Evolutionary conservation across 2,329 filamentous ascomycete species (phyloP).

Genomic region (Colletotrichum sp.): DNA sequence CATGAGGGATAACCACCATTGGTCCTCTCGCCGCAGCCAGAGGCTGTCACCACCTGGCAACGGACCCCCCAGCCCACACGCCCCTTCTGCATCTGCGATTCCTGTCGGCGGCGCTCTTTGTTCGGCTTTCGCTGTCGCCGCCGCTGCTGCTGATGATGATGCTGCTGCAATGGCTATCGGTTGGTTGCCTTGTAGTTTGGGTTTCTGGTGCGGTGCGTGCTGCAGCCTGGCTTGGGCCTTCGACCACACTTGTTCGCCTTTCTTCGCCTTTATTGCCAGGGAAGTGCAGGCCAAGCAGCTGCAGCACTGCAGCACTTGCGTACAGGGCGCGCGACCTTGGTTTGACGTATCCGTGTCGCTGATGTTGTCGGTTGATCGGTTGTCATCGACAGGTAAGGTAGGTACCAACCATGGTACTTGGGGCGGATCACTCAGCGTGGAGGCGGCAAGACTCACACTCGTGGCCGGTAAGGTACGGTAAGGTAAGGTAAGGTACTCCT

Average conservation of each 20-base stretch:
- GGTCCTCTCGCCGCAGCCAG: neutral
- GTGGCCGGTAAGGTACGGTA: neutral
- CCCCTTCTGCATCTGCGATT: neutral
- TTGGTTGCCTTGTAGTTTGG: neutral
- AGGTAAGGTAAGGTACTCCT: neutral
- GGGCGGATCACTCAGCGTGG: neutral
- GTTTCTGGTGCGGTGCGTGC: neutral
- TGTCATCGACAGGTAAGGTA: neutral
- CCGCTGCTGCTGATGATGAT: neutral
- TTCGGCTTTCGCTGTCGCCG: neutral
- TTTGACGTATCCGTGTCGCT: neutral
- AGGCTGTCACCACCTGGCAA: neutral
- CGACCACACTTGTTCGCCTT: neutral
- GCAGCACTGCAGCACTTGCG: neutral
- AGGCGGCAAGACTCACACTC: neutral
- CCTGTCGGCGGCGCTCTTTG: neutral
- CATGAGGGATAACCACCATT: neutral
- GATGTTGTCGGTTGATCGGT: neutral
- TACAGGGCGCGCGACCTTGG: neutral
- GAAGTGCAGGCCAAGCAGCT: neutral
- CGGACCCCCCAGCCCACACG: neutral
- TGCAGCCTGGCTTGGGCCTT: slow-evolving; percentile 3
- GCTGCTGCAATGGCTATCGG: neutral
- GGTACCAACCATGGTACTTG: neutral
- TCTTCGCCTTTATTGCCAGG: neutral